phyloP scores from a whole-genome alignment of 805 yeast species.

The Metschnikowia arizonensis region DNA sequence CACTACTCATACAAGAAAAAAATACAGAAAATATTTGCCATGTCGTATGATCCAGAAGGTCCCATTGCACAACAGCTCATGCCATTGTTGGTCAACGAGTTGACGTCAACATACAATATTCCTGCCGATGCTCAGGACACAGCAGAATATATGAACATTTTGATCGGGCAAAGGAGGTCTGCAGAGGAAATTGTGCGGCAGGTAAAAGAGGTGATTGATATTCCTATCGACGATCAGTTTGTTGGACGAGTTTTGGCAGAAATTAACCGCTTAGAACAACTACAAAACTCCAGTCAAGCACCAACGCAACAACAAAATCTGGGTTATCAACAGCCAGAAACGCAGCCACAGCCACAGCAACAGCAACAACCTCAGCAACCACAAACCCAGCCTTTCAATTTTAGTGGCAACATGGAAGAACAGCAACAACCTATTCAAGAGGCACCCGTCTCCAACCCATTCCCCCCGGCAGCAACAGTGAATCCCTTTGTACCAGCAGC shows the following conservation, averaged over 20 bases:
- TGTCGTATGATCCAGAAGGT: conserved; percentile 39
- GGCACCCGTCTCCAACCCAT: conserved; percentile 5
- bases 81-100: conserved; percentile 32
- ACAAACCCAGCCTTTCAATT: conserved; percentile 1
- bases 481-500: conserved; percentile 11
- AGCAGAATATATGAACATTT: conserved; percentile 69
- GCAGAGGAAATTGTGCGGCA: conserved; percentile 59
- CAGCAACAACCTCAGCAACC: conserved; percentile 13
- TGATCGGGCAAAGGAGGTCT: conserved; percentile 64
- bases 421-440: not conserved
- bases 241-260: conserved; percentile 57
- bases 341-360: conserved; percentile 4
- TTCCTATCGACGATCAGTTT: conserved; percentile 54
- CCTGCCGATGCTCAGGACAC: conserved; percentile 36
- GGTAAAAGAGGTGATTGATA: conserved; percentile 57
- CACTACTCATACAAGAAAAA: not conserved
- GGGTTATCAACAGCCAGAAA: conserved; percentile 9
- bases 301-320: conserved; percentile 9
- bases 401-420: not conserved
- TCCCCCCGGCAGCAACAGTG: conserved; percentile 7
- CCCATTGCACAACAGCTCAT: conserved; percentile 35
- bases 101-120: conserved; percentile 31
- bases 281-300: conserved; percentile 3
- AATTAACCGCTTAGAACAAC: conserved; percentile 27
- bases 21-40: conserved; percentile 4